Evolutionary conservation across 192 early-diverging fungal genomes (phyloP), one percentile per base, ranked within the genome.

Genomic region (Mortierella claussenii): DNA sequence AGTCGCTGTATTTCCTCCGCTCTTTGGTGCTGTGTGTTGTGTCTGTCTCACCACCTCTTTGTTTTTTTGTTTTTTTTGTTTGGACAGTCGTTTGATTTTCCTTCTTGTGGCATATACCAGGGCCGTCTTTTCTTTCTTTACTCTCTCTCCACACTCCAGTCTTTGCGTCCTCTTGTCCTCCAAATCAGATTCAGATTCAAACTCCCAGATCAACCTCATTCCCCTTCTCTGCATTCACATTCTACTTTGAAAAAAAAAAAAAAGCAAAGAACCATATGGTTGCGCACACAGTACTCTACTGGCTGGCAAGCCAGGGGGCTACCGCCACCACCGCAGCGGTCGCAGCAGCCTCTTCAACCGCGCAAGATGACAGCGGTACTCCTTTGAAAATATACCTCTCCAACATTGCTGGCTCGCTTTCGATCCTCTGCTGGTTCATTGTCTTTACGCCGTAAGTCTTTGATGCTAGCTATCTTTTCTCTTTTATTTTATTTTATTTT

Each of bases 361-460:
- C 36, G 26, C 43, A n/a, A 46, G 68, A 61, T 28, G 48, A 55
- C 13, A 36, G 23, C 45, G 34, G 23, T 21, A 21, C 50, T 11
- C 74, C 66, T 23, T 26, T 47, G 43, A 84, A 82, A 31, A 61
- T 78, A 46, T 28, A 80, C 33, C 55, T 78, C n/a, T 91, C 88
- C 21, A 79, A 80, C 54, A 47, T 88, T 23, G 73, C 81, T 28
- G 93, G 91, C 31, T 89, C 89, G 55, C 37, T 91, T 15, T 92
- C 90, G 33, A 87, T 92, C 27, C 69, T 56, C 7, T 91, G 92
- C 69, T 95, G 93, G 93, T 75, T 95, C 33, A 84, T 93, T 8
- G 93, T 95, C 54, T 92, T 92, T 82, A 85, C 89, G 44, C 94
- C 94, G 88, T 89, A 83, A 81, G 79, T 86, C 17, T 51, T 31